phyloP scores from a whole-genome alignment of 164 flowering plant species.

The Saururus chinensis region DNA sequence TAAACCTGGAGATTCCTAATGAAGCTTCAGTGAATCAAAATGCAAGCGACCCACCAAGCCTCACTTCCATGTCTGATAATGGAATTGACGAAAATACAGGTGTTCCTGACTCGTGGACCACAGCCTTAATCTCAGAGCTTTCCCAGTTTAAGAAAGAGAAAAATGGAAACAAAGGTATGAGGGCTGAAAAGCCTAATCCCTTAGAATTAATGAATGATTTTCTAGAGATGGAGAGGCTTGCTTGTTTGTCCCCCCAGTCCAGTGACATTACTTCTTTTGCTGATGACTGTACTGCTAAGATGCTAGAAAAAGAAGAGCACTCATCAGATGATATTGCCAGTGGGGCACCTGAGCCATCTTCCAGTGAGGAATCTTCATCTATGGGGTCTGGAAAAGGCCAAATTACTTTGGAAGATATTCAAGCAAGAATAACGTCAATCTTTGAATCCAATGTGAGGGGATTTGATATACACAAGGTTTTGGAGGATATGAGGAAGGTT shows the following conservation, averaged over 20 bases:
- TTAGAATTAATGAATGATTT: constrained; percentile 94
- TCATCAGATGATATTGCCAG: constrained; percentile 14
- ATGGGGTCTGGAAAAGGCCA: constrained; percentile 6
- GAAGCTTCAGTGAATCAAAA: constrained; percentile 40
- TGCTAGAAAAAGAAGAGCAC: constrained; percentile 5
- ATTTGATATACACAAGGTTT: constrained; percentile 19
- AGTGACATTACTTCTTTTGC: constrained; percentile 23
- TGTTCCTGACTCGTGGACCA: constrained; percentile 73
- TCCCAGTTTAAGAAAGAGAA: constrained; percentile 56
- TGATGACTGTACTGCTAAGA: not conserved
- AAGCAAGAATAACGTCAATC: constrained; percentile 14
- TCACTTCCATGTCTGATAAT: constrained; percentile 86
- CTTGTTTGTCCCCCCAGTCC: constrained; percentile 42
- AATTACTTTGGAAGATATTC: constrained; percentile 12
- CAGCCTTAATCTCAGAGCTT: constrained; percentile 43
- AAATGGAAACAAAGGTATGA: constrained; percentile 31
- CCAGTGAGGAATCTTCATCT: constrained; percentile 5
- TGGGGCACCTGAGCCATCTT: constrained; percentile 17
- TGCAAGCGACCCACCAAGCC: constrained; percentile 68
- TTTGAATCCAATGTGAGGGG: constrained; percentile 21
- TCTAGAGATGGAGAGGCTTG: constrained; percentile 96
- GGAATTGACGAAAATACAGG: constrained; percentile 67
- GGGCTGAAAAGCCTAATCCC: constrained; percentile 34
- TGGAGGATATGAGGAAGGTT: constrained; percentile 42
- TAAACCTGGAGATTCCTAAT: constrained; percentile 18